Base-by-base conservation (phyloP, 1,284 basidiomycete species). In the Gymnopus androsaceus region DNA sequence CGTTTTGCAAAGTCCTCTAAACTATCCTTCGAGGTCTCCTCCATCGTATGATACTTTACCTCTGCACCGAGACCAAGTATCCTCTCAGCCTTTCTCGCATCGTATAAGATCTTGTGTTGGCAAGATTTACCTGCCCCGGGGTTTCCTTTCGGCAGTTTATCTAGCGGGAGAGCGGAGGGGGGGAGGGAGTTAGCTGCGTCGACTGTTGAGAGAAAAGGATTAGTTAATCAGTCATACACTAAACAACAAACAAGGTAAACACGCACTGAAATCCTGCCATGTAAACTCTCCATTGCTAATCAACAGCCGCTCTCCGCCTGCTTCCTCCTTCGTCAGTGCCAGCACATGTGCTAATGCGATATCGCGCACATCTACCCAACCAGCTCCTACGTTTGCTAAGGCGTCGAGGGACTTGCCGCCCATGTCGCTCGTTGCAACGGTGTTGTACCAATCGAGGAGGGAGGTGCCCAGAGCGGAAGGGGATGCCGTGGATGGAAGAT, bases 291-390 rank as follows among this genome's bases (percentile, higher is more conserved):
- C 59, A 57, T 44, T 67, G 23, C 66, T 60, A 21, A 72, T 64
- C 61, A 81, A 72, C 63, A 81, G 81, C 8, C 85, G 72, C 63
- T 86, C 66, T 0, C 78, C 79, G 4, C 75, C 77, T 0, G 83
- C 84, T 23, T 72, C 73, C 4, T 71, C 67, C 21, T 71, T 72
- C 30, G 75, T 71, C 2, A 85, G 68, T 3, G 82, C 77, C 9
- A 70, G 69, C 21, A 82, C 72, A 62, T 85, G 84, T 2, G 77
- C 78, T 7, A 73, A 68, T 3, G 81, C 82, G 28, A 87, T 72
- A 61, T 85, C 81, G 28, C 83, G 75, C 2, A 87, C 84, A 62
- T 88, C 84, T 46, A 84, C 73, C 70, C 75, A 84, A 17, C 44
- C 55, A 12, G 52, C 69, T 8, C 59, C 59, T 25, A 49, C 34